Conservation (phyloP, 1,139 yeast genomes). For the Meyerozyma sp. region DNA sequence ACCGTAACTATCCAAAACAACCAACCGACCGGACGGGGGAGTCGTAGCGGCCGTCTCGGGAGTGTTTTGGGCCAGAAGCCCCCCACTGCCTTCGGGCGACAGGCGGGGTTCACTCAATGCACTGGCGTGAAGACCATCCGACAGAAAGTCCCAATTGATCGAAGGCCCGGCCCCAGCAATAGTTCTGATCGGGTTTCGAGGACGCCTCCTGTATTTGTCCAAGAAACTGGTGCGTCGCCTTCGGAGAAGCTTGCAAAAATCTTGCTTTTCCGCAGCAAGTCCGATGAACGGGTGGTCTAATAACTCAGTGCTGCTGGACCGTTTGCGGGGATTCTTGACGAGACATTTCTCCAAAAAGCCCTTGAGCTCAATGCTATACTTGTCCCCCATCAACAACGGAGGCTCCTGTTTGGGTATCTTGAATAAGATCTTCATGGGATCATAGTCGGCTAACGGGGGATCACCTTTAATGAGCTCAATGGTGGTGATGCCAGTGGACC, state of each 20-base stretch:
- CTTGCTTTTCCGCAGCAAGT: neutral
- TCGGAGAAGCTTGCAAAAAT: neutral
- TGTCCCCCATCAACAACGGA: conserved; percentile 45
- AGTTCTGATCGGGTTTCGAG: neutral
- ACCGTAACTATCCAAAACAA: neutral
- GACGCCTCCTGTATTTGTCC: neutral
- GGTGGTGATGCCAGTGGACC: conserved; percentile 84
- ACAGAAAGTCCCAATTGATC: conserved; percentile 7
- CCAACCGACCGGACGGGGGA: conserved; percentile 8
- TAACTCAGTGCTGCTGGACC: conserved; percentile 46
- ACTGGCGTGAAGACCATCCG: conserved; percentile 3
- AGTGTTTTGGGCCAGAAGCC: neutral
- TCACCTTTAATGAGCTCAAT: conserved; percentile 69
- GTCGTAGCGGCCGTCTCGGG: conserved; percentile 2
- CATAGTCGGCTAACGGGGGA: conserved; percentile 65
- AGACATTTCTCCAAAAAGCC: conserved; percentile 59
- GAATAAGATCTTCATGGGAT: conserved; percentile 71
- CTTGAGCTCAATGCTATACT: conserved; percentile 46
- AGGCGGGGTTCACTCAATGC: conserved; percentile 1
- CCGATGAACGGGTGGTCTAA: conserved; percentile 43
- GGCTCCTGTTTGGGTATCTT: conserved; percentile 67
- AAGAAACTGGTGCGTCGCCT: neutral
- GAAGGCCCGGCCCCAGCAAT: neutral
- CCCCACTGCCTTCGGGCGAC: neutral
- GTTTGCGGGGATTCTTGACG: conserved; percentile 46